Conservation (phyloP, 169 alveolate species). For the Pseudocohnilembus persalinus region DNA sequence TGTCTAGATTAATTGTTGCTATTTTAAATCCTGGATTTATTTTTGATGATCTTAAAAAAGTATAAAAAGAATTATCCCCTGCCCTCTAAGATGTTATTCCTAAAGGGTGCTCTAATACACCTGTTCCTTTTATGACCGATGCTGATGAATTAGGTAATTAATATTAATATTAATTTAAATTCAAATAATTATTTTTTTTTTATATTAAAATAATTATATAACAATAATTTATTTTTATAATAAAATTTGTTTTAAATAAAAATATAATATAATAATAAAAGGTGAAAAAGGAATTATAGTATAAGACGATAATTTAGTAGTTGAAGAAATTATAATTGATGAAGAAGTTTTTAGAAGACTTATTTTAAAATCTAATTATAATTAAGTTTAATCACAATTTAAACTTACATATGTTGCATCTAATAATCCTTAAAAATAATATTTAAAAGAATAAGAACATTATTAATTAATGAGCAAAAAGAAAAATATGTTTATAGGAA, state of each 20-base stretch:
- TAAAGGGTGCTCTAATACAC: constrained; percentile 39
- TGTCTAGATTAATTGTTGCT: constrained; percentile 44
- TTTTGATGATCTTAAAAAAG: constrained; percentile 27
- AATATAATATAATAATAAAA: too few relatives aligned
- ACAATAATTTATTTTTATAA: too few relatives aligned
- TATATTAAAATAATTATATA: not conserved
- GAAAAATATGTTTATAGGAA: constrained; percentile 24
- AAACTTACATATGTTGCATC: constrained; percentile 20
- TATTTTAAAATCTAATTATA: constrained; percentile 29
- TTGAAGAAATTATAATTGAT: constrained; percentile 36
- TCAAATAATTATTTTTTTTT: not conserved
- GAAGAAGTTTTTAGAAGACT: constrained; percentile 40
- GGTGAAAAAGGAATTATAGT: constrained; percentile 18
- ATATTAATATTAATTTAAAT: not conserved
- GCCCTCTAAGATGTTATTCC: constrained; percentile 38
- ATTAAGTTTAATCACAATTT: constrained; percentile 28
- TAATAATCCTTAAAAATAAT: constrained; percentile 4
- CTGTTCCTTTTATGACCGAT: constrained; percentile 47
- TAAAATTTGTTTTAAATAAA: too few relatives aligned
- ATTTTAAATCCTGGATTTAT: constrained; percentile 45
- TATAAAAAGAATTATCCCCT: constrained; percentile 34
- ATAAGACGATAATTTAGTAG: constrained; percentile 30
- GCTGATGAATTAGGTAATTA: constrained; percentile 48
- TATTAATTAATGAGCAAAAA: constrained; percentile 4
- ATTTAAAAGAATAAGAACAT: not conserved